phyloP scores from a whole-genome alignment of 75 land plant genomes.

The Sequoiadendron giganteum region DNA sequence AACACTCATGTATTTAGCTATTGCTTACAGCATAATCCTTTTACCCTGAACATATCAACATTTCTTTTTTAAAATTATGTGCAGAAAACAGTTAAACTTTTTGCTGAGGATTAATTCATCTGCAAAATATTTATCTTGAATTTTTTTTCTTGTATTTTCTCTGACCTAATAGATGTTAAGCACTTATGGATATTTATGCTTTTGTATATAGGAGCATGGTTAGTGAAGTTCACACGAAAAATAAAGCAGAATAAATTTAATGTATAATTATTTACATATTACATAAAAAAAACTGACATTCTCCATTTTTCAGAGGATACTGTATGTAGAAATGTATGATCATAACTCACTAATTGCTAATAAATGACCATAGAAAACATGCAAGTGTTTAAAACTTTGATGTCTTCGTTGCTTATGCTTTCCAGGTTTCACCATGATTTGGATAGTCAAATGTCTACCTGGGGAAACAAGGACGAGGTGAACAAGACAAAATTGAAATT shows the following conservation, averaged over 20 bases:
- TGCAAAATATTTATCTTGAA: not conserved
- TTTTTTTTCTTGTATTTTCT: not conserved
- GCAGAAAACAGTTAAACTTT: not conserved
- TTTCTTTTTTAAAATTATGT: not conserved
- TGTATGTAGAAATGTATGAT: not conserved
- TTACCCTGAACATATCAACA: not conserved
- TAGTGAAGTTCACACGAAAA: not conserved
- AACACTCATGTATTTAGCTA: not conserved
- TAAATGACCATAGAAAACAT: not conserved
- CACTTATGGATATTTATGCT: not conserved
- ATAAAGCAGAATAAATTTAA: not conserved
- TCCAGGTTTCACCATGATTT: constrained; percentile 13
- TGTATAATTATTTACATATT: not conserved
- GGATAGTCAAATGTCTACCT: not conserved
- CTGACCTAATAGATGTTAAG: not conserved
- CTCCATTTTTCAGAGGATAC: not conserved
- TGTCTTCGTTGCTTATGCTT: not conserved
- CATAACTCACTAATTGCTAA: not conserved
- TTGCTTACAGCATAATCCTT: not conserved
- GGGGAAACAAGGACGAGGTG: constrained; percentile 9
- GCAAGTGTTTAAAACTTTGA: not conserved
- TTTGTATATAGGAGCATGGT: not conserved
- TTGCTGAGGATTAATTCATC: not conserved
- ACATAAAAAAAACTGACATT: not conserved
- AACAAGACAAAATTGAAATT: constrained; percentile 1